Evolutionary conservation across 2,329 filamentous ascomycete species (phyloP).

Genomic region (Neofusicoccum cordaticola): DNA sequence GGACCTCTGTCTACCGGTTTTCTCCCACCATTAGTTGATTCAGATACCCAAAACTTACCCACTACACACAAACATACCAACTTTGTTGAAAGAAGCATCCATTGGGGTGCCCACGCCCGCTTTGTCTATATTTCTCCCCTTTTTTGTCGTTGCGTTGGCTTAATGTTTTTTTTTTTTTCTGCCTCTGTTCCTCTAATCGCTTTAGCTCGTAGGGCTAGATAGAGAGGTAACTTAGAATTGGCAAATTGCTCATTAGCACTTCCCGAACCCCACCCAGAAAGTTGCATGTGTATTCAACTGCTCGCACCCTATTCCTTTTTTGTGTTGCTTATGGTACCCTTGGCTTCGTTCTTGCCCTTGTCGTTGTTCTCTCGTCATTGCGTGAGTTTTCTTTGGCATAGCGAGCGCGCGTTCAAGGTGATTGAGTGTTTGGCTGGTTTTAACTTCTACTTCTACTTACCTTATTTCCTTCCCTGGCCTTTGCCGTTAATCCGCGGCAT

Average conservation of each 20-base stretch:
- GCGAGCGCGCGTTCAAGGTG: constrained; percentile 3
- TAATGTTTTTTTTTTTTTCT: constrained; percentile 3
- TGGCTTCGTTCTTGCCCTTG: not conserved
- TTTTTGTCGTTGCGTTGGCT: not conserved
- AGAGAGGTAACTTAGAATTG: constrained; percentile 11
- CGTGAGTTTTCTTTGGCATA: not conserved
- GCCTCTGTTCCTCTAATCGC: not conserved
- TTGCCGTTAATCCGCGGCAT: not conserved
- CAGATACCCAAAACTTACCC: constrained; percentile 6
- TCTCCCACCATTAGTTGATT: not conserved
- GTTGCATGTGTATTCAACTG: not conserved
- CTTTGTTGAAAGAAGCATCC: not conserved
- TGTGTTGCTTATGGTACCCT: not conserved
- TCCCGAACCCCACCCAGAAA: not conserved
- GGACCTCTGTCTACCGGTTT: not conserved
- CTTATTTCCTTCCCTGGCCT: not conserved
- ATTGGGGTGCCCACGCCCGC: not conserved
- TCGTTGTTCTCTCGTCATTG: not conserved
- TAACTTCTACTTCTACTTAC: not conserved
- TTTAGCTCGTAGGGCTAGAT: constrained; percentile 3
- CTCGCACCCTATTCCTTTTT: not conserved
- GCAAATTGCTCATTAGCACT: not conserved
- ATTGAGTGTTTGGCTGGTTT: not conserved
- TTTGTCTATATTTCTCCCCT: not conserved
- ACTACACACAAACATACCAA: not conserved